These are phyloP conservation scores for Baudoinia panamericana DNA, from an alignment of 495 filamentous ascomycete species.

Conservation along the genomic window DNA sequence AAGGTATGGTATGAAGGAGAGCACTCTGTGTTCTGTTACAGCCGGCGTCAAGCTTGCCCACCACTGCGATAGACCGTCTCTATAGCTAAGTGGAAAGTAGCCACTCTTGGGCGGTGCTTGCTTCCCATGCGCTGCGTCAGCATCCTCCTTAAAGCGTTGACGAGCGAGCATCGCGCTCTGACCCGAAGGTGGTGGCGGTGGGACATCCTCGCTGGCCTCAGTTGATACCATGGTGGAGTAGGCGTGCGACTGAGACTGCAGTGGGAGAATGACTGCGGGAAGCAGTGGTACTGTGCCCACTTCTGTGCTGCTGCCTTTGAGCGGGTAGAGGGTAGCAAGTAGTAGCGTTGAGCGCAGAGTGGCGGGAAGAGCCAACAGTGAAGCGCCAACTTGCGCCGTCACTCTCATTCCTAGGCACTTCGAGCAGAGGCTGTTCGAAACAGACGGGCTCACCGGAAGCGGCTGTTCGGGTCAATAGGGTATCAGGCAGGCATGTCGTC, in stretches of 20 bases:
- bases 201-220: conserved; percentile 23
- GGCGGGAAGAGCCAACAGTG: conserved; percentile 6
- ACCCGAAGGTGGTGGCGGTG: conserved; percentile 13
- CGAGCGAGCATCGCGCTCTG: conserved; percentile 39
- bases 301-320: too few species aligned
- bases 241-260: background rate
- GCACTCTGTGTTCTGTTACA: conserved; percentile 78
- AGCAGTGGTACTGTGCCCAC: too few species aligned
- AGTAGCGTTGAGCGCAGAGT: conserved; percentile 12
- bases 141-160: conserved; percentile 35
- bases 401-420: too few species aligned
- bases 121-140: conserved; percentile 16
- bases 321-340: conserved; percentile 3
- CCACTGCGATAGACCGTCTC: conserved; percentile 87
- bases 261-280: background rate
- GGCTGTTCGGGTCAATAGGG: too few species aligned
- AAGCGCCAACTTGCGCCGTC: too few species aligned
- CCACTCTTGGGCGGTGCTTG: conserved; percentile 26
- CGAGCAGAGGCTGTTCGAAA: too few species aligned
- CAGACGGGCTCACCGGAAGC: too few species aligned
- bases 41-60: conserved; percentile 73
- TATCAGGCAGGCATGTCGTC: too few species aligned
- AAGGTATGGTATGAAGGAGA: conserved; percentile 77
- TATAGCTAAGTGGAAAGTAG: conserved; percentile 79
- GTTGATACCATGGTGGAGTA: conserved; percentile 26